These are phyloP conservation scores for Umbelopsis sp. DNA, from an alignment of 371 early-diverging fungal genomes.

Conservation along the genomic window DNA sequence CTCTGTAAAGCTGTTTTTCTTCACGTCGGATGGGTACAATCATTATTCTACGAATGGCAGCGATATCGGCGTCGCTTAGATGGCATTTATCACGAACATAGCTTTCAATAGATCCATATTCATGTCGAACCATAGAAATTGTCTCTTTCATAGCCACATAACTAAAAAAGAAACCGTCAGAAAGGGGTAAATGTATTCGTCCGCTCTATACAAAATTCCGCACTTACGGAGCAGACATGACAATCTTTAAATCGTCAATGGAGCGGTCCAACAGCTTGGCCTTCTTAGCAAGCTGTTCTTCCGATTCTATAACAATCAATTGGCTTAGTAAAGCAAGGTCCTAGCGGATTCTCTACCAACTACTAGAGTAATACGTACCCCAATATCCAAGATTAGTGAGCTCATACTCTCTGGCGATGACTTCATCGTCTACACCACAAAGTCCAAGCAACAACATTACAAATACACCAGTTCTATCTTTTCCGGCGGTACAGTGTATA, in stretches of 20 bases:
- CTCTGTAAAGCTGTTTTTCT: slow-evolving; percentile 46
- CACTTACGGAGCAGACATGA: slow-evolving; percentile 54
- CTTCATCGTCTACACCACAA: slow-evolving; percentile 73
- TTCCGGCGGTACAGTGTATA: slow-evolving; percentile 90
- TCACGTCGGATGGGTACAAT: slow-evolving; percentile 52
- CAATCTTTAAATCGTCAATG: slow-evolving; percentile 44
- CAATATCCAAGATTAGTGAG: slow-evolving; percentile 56
- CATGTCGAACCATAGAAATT: slow-evolving; percentile 31
- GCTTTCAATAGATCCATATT: slow-evolving; percentile 37
- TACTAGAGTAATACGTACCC: slow-evolving; percentile 33
- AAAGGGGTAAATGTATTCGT: not conserved
- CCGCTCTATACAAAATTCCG: not conserved
- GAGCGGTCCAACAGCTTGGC: slow-evolving; percentile 37
- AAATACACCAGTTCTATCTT: slow-evolving; percentile 87
- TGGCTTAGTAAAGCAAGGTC: not conserved
- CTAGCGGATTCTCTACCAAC: not conserved
- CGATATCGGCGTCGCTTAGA: slow-evolving; percentile 37
- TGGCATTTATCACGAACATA: slow-evolving; percentile 39
- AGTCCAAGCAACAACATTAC: slow-evolving; percentile 72
- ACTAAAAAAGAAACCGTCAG: slow-evolving; percentile 21
- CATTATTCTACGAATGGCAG: slow-evolving; percentile 40
- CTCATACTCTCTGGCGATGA: slow-evolving; percentile 81
- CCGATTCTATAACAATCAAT: slow-evolving; percentile 32
- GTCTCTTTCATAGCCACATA: slow-evolving; percentile 51
- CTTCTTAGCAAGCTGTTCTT: slow-evolving; percentile 39